Base-by-base conservation (phyloP, 768 basidiomycete genomes). In the Kwoniella mangroviensis region DNA sequence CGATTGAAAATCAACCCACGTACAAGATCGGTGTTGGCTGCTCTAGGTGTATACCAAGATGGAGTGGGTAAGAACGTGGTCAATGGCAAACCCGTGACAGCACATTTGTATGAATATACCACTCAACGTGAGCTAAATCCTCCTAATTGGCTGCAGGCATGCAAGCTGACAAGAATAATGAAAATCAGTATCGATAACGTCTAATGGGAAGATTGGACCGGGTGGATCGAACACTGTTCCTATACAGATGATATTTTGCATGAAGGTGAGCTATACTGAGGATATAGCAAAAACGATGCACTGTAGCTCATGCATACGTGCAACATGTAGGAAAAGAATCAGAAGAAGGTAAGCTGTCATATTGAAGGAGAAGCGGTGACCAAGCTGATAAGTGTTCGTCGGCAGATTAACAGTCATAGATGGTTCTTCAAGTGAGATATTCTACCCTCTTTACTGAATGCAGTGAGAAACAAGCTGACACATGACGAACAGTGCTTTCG, bases 1-100 rank as follows among this genome's bases (percentile, higher is more conserved):
- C 87, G 93, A 40, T 80, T 84, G 72, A 93, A 94, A 87, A 91
- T 96, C 83, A 93, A 94, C 80, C 87, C 90, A 53, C 28, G 82
- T 26, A 81, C 82, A 13, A 68, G 82, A 61, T 76, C 75, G 10
- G 92, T 94, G 42, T 88, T 99, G 68, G 96, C 95, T 13, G 89
- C 94, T 3, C 90, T 98, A 88, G 96, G 96, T 7, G 90, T 88
- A 24, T 98, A 98, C 81, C 96, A 98, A 84, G 94, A 97, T 67
- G 95, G 93, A 6, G 79, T 79, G 1, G 82, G 73, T 12, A 83
- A 80, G 75, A 84, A 85, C 67, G 86, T 89, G 78, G 90, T 97
- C 70, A 92, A 92, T 70, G 89, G 88, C 49, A 90, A 90, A 78
- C 87, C 90, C 0, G 96, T 98, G 72, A 73, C 76, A 53, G 79